A percentile compares a stretch with the other conserved stretches of the same genome.
phyloP scores from a whole-genome alignment of 1,284 basidiomycete genomes.

The Tetrapyrgos nigripes region DNA sequence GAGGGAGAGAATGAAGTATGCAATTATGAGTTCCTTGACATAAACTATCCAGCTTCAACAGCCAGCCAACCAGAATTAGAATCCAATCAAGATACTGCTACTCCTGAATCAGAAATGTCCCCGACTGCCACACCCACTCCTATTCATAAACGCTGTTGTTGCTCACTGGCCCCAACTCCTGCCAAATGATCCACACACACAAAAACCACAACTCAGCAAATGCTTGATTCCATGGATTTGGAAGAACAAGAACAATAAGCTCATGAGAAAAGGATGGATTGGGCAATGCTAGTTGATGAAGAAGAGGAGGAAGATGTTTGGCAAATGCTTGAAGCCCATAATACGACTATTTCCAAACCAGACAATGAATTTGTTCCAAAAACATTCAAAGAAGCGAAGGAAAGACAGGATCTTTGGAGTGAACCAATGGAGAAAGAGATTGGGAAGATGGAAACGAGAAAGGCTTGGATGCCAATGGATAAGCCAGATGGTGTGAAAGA shows the following conservation, averaged over 20 bases:
- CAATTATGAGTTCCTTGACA: neutral
- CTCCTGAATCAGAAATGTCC: neutral
- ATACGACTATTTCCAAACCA: neutral
- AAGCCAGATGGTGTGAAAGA: neutral
- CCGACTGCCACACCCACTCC: neutral
- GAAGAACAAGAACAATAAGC: neutral
- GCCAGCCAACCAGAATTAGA: too few relatives aligned
- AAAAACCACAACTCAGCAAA: neutral
- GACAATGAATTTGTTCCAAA: neutral
- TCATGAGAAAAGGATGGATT: neutral
- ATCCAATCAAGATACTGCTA: neutral
- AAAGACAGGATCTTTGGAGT: neutral
- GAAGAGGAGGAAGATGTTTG: neutral
- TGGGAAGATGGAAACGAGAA: neutral
- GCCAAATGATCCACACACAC: neutral
- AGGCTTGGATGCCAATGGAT: neutral
- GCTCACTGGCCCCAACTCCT: neutral
- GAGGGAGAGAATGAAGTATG: neutral
- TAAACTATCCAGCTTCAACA: neutral
- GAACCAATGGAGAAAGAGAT: neutral
- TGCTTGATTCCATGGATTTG: neutral
- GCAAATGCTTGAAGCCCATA: too few relatives aligned
- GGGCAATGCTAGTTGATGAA: neutral
- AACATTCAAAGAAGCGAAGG: neutral
- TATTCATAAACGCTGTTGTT: neutral